Conservation (phyloP, 2,329 filamentous ascomycete species). For the Epichloe gansuensis region DNA sequence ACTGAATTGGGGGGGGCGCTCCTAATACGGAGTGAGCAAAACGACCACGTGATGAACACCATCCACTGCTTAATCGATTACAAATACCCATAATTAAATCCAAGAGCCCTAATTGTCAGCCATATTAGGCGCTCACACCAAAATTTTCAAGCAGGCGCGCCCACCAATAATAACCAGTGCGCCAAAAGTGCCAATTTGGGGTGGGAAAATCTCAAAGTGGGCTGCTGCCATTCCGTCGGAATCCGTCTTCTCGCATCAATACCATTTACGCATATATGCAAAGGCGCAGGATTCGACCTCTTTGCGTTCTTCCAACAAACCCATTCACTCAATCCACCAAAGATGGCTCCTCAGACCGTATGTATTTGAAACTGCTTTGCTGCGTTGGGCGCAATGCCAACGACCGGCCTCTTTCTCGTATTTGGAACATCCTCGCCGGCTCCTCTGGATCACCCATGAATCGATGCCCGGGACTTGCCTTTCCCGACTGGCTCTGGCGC, state of each 20-base stretch:
- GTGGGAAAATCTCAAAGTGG: slow-evolving; percentile 1
- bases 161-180: not conserved
- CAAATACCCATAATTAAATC: slow-evolving; percentile 9
- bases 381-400: slow-evolving; percentile 44
- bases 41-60: not conserved
- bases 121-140: slow-evolving; percentile 15
- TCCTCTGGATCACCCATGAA: not conserved
- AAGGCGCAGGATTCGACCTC: slow-evolving; percentile 73
- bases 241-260: slow-evolving; percentile 2
- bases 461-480: not conserved
- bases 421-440: not conserved
- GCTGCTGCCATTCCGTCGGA: not conserved
- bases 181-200: not conserved
- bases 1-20: no score
- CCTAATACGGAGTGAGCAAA: no score
- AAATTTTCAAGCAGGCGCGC: slow-evolving; percentile 9
- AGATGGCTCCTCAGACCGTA: slow-evolving; percentile 86
- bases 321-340: slow-evolving; percentile 21
- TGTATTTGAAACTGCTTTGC: slow-evolving; percentile 82
- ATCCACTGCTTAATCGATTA: not conserved
- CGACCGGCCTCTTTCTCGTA: not conserved
- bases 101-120: slow-evolving; percentile 22
- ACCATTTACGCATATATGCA: slow-evolving; percentile 6
- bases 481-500: not conserved
- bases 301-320: slow-evolving; percentile 37